Base-by-base conservation (phyloP, 2,329 filamentous ascomycete species). In the Neonectria hederae region DNA sequence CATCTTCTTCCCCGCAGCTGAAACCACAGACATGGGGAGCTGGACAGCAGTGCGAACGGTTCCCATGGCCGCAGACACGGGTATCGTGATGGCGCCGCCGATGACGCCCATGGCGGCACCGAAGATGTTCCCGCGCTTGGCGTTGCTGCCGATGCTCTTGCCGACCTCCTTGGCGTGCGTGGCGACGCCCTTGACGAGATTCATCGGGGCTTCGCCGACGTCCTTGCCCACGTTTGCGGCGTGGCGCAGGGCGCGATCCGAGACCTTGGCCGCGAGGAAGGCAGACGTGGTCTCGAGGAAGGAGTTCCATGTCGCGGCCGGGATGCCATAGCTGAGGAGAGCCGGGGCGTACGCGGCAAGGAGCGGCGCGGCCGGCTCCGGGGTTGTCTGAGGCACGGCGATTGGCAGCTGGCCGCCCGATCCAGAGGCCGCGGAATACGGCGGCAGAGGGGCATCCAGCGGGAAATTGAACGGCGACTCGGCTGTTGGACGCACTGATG, bases 261-360 rank as follows among this genome's bases (percentile, higher is more conserved):
- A 79, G 0, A 84, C 80, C 21, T 77, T 82, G 54, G 82, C 82
- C 0, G 78, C 76, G 6, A 84, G 76, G 62, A 84, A 84, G 1
- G 80, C 82, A 0, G 83, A 84, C 2, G 83, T 70, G 8, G 82
- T 83, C 19, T 75, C 67, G 2, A 80, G 58, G 17, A 80, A 79
- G 0, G 78, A 76, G 9, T 58, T 53, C 78, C 78, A 81, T 0
- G 76, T 74, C n/a, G 74, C 69, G 7, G 74, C 61, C 0, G 78
- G 75, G 61, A 81, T 77, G 43, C 78, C 83, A 38, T 77, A 75
- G 17, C 71, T 65, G 0, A 83, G 77, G 0, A 84, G 77, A 3
- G 72, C 54, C 0, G 77, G 77, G 0, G 80, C 59, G 60, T 80
- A 84, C 0, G 80, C 80, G 1, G 68, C 32, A 1, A 83, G 71